Percentiles rank a stretch among this genome's conserved stretches.
Conservation (phyloP, 2,329 filamentous ascomycete species). For the Sarocladiaceae sp. region DNA sequence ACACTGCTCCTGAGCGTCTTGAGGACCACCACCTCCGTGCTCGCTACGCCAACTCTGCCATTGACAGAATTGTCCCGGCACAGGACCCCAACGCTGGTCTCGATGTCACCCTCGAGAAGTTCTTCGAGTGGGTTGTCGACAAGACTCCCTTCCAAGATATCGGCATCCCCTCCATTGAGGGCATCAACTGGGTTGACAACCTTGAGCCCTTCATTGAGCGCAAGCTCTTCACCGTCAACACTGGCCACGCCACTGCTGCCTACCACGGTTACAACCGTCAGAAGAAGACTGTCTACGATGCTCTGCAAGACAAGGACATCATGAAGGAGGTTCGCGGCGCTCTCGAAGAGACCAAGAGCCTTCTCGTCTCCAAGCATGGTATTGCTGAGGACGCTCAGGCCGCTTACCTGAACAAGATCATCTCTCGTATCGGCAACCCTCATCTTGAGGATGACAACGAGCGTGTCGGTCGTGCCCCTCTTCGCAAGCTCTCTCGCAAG, state of each 20-base stretch:
- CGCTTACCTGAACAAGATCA: constrained; percentile 87
- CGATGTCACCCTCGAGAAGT: constrained; percentile 94
- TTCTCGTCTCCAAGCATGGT: constrained; percentile 84
- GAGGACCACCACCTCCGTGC: constrained; percentile 69
- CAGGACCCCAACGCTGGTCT: constrained; percentile 77
- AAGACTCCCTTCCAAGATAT: constrained; percentile 73
- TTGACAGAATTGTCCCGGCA: constrained; percentile 95
- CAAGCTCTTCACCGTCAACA: constrained; percentile 99
- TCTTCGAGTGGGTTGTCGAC: constrained; percentile 99
- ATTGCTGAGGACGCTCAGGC: constrained; percentile 73
- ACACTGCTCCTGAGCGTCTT: constrained; percentile 66
- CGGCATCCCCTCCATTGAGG: constrained; percentile 66
- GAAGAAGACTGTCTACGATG: constrained; percentile 44
- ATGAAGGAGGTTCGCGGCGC: constrained; percentile 74
- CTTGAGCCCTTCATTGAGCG: constrained; percentile 96
- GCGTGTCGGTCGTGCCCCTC: constrained; percentile 89
- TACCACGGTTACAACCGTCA: constrained; percentile 89
- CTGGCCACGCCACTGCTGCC: constrained; percentile 89
- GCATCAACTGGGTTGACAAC: constrained; percentile 90
- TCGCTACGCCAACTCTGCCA: constrained; percentile 93
- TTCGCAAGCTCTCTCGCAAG: constrained; percentile 90
- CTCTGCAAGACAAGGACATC: constrained; percentile 16
- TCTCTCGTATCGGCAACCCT: constrained; percentile 89
- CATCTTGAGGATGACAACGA: constrained; percentile 89
- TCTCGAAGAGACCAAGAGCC: constrained; percentile 77